Evolutionary conservation across 192 early-diverging fungal genomes (phyloP).

Genomic region (Backusella sp.): DNA sequence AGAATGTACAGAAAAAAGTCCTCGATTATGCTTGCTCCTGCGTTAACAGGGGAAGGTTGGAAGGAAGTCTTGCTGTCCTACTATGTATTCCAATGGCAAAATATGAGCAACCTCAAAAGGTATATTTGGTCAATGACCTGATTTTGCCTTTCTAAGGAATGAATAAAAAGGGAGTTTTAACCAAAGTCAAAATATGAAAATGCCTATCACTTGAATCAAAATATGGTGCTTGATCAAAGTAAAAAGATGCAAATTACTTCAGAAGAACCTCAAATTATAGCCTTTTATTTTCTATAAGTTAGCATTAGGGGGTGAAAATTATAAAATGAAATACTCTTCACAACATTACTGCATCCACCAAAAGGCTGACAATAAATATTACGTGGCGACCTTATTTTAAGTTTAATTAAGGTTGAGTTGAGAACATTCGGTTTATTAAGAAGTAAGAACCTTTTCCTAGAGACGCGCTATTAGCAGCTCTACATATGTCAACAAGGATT

Average conservation of each 20-base stretch:
- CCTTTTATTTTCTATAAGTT: not conserved
- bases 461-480: no score
- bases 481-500: no score
- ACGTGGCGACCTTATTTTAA: not conserved
- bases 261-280: no score
- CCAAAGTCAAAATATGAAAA: not conserved
- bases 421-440: no score
- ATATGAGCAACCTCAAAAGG: not conserved
- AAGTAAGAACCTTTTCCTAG: no score
- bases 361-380: not conserved
- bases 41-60: not conserved
- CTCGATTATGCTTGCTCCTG: not conserved
- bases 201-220: not conserved
- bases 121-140: not conserved
- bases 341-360: not conserved
- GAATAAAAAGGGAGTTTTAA: not conserved
- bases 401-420: no score
- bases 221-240: not conserved
- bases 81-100: not conserved
- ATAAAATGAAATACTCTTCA: not conserved
- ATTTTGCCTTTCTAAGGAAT: not conserved
- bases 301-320: not conserved
- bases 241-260: not conserved
- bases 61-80: not conserved
- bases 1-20: not conserved